Percentiles rank a stretch among this genome's conserved stretches.
These are phyloP conservation scores for Penicillium bialowiezense DNA, from an alignment of 495 filamentous ascomycete genomes.

Conservation along the genomic window DNA sequence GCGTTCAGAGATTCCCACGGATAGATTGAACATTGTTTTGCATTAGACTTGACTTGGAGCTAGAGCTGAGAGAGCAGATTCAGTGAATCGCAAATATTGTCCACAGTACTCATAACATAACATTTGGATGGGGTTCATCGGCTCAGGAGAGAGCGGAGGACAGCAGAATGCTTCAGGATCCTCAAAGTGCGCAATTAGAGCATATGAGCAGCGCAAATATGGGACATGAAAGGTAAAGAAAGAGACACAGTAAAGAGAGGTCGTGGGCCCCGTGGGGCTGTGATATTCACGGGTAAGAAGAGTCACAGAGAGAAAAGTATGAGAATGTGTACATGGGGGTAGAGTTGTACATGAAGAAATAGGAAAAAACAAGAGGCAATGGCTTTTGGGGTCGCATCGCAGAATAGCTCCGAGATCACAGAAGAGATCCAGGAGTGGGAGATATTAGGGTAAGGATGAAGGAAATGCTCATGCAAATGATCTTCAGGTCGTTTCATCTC, in stretches of 20 bases:
- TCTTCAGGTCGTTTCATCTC: slow-evolving; percentile 20
- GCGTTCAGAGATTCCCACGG: too few relatives aligned
- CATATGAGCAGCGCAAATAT: slow-evolving; percentile 28
- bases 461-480: slow-evolving; percentile 14
- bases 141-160: too few relatives aligned
- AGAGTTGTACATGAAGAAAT: slow-evolving; percentile 21
- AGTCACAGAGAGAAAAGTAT: not conserved
- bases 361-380: not conserved
- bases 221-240: slow-evolving; percentile 20
- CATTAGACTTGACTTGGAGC: too few relatives aligned
- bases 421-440: not conserved
- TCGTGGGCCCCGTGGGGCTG: slow-evolving; percentile 11
- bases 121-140: too few relatives aligned
- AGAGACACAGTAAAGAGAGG: slow-evolving; percentile 18
- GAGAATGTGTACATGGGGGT: slow-evolving; percentile 27
- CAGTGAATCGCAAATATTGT: too few relatives aligned
- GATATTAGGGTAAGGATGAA: slow-evolving; percentile 6
- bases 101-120: too few relatives aligned
- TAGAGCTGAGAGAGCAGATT: too few relatives aligned
- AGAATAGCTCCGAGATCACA: not conserved
- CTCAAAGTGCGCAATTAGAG: slow-evolving; percentile 21
- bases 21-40: too few relatives aligned
- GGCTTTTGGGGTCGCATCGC: slow-evolving; percentile 4
- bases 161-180: too few relatives aligned
- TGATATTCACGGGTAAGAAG: slow-evolving; percentile 8